Base-by-base conservation (phyloP, 352 stramenopile species). In the Pythium periplocum region DNA sequence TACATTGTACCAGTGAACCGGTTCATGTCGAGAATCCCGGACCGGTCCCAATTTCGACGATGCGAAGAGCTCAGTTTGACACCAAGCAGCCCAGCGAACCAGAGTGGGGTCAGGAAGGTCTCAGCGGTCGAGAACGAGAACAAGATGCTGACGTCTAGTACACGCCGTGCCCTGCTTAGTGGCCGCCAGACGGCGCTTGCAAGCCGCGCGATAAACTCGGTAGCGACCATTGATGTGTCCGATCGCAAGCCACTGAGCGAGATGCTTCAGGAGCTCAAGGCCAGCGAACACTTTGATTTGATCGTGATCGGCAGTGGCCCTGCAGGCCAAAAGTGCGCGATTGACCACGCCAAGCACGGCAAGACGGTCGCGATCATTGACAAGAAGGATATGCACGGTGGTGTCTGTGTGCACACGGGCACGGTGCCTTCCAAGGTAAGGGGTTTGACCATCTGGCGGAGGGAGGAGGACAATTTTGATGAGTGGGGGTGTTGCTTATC, bases 291-390 rank as follows among this genome's bases (percentile, higher is more conserved):
- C 64, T 95, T 93, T 59, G 84, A 95, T 54, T 57, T 94, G 37
- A 93, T 96, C 57, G 87, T 96, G 39, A 91, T 96, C 52, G 87
- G 87, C 64, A 93, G 80, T 46, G 87, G 87, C 0, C 87, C 87
- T 0, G 83, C 87, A 6, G 87, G 85, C 34, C 86, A 96, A 64
- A 95, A 95, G 60, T 96, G 87, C 49, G 87, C 87, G 37, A 91
- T 96, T 47, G 87, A 96, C 60, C 87, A 80, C 59, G 85, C 83
- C 57, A 96, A 95, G 61, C 68, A 82, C 57, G 87, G 87, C 55
- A 84, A 90, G 47, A 83, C 66, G 45, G 83, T 93, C 45, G 81
- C 81, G 12, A 74, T 96, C 45, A 86, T 96, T 49, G 86, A 96
- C 73, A 96, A 96, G 71, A 69, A 67, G 34, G 83, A 90, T 54